A percentile compares a stretch with the other conserved stretches of the same genome.
phyloP scores from a whole-genome alignment of 495 filamentous ascomycete genomes.

The Penicillium turbatum region DNA sequence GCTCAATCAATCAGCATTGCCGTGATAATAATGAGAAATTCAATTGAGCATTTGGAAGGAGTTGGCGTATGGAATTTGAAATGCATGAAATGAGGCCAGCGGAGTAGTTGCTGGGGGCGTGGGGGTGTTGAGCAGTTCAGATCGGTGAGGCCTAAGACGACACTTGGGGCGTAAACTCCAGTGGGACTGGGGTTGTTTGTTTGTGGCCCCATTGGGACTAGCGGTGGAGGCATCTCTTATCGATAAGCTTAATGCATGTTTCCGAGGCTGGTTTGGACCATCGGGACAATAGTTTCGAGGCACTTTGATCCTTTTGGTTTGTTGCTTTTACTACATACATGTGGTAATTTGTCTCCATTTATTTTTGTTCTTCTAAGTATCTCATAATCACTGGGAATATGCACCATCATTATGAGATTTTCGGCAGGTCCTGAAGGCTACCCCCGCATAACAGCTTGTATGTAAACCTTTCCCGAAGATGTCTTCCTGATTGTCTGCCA shows the following conservation, averaged over 20 bases:
- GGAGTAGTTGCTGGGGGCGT: background rate
- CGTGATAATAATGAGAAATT: background rate
- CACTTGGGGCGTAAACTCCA: conserved; percentile 1
- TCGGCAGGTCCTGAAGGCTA: no score
- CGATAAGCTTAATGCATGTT: conserved; percentile 45
- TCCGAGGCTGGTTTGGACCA: no score
- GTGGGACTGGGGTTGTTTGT: conserved; percentile 30
- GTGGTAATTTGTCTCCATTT: no score
- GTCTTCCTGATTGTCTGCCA: no score
- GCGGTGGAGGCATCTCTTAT: conserved; percentile 30
- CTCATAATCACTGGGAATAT: no score
- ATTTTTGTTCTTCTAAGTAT: no score
- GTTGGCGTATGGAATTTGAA: background rate
- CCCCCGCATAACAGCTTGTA: no score
- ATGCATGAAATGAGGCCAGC: background rate
- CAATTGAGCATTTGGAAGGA: background rate
- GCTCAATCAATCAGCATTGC: conserved; percentile 18
- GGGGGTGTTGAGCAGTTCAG: conserved; percentile 12
- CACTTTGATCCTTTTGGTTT: no score
- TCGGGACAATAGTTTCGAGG: no score
- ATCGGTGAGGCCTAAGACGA: conserved; percentile 39
- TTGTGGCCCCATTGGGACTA: conserved; percentile 40
- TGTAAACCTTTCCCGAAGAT: no score
- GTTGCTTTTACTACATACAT: no score
- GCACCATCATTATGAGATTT: no score